A percentile compares a stretch with the other conserved stretches of the same genome.
Conservation (phyloP, 345 rosid genomes). For the Syzygium oleosum region DNA sequence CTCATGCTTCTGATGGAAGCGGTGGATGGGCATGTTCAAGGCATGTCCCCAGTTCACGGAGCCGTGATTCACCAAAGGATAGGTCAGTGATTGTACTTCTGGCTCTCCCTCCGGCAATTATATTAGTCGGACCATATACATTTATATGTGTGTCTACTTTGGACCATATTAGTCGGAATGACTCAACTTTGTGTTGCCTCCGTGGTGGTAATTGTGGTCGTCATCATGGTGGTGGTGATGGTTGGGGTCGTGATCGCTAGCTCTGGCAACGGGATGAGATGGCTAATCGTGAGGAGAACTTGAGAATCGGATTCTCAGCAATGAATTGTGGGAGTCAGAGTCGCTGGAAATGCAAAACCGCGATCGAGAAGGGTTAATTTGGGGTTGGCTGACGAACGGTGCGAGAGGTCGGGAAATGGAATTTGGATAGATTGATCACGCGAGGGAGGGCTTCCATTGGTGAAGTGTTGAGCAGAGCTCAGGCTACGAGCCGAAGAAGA, state of each 20-base stretch:
- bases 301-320: background rate
- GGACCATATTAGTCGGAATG: too few species aligned
- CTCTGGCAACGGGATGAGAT: conserved; percentile 9
- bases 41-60: background rate
- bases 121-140: too few species aligned
- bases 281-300: too few species aligned
- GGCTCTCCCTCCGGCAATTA: background rate
- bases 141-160: background rate
- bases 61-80: background rate
- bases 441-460: background rate
- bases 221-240: conserved; percentile 5
- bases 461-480: background rate
- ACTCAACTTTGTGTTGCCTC: conserved; percentile 19
- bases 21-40: background rate
- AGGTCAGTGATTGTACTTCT: background rate
- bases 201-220: conserved; percentile 1
- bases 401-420: background rate
- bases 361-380: background rate
- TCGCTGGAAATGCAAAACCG: background rate
- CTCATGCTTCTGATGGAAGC: background rate
- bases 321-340: background rate
- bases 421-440: background rate
- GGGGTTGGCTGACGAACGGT: background rate
- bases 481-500: background rate
- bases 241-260: background rate